Evolutionary conservation across 2,329 filamentous ascomycete species (phyloP), one percentile per base, ranked within the genome.

Genomic region (Ophiognomonia clavigignenti-juglandacearum): DNA sequence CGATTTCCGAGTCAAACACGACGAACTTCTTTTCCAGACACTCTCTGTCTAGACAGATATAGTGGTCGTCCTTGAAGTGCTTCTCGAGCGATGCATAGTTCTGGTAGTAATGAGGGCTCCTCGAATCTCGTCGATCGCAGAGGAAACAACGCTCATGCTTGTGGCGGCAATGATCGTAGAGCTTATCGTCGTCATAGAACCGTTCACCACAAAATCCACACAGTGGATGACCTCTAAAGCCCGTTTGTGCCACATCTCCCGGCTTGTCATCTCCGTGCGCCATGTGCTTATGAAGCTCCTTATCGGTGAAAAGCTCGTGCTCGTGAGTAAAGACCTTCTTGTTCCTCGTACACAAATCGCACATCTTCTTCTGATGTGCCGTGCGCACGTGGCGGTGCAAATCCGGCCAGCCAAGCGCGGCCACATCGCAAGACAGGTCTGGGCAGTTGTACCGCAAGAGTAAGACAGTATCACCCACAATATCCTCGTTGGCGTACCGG

Each of bases 251-350:
- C 31, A 86, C 74, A 0, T 91, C 86, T 27, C 93, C 92, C 4
- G 92, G 91, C 54, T 85, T 85, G 63, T 97, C 88, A 60, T 98
- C 93, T 48, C 93, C 93, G 53, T 85, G 82, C 53, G 82, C 86
- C 77, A 97, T 95, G 64, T 98, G 93, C 59, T 82, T 86, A 56
- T 87, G 83, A 41, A 97, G 73, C 56, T 92, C 88, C 53, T 83
- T 79, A 52, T 82, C 78, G 1, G 87, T 85, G 64, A 96, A 97
- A 1, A 98, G 76, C 53, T 95, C 88, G 63, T 98, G 93, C 67
- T 98, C 93, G 67, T 98, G 93, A 1, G 93, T 96, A 59, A 98
- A 98, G 27, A 96, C 90, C 62, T 96, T 96, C 69, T 98, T 98
- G 72, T 96, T 91, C 51, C 90, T 76, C 6, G 91, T 78, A 67